Evolutionary conservation across 192 early-diverging fungal genomes (phyloP).

Genomic region (Rhizophagus clarus): DNA sequence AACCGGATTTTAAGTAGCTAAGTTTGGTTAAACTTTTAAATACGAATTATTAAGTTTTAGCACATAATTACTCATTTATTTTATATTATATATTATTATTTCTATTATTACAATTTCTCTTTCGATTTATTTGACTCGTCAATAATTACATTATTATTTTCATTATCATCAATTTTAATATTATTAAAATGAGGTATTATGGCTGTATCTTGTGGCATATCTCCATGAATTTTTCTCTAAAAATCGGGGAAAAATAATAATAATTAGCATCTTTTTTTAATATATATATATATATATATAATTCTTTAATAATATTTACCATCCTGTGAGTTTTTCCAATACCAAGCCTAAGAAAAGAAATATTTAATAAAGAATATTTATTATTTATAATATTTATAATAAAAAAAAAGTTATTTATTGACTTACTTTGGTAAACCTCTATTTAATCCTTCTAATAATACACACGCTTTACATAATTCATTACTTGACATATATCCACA

Average conservation of each 20-base stretch:
- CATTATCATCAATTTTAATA: background rate
- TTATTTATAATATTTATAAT: too few relatives aligned
- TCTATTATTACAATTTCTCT: too few relatives aligned
- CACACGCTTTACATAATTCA: slow-evolving; percentile 91
- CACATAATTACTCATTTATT: too few relatives aligned
- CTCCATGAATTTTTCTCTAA: slow-evolving; percentile 25
- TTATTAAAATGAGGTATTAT: slow-evolving; percentile 6
- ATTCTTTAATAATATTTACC: slow-evolving; percentile 1
- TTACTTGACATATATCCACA: slow-evolving; percentile 97
- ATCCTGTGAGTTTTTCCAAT: slow-evolving; percentile 28
- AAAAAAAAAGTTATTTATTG: background rate
- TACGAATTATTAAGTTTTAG: too few relatives aligned
- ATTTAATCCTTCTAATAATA: slow-evolving; percentile 91
- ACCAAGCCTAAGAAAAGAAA: slow-evolving; percentile 16
- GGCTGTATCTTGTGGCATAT: slow-evolving; percentile 13
- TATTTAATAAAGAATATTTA: background rate
- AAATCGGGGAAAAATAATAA: background rate
- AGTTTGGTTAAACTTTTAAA: too few relatives aligned
- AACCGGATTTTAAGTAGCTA: too few relatives aligned
- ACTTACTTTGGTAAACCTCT: slow-evolving; percentile 73
- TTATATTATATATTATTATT: too few relatives aligned
- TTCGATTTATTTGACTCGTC: background rate
- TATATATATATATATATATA: background rate
- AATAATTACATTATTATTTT: background rate
- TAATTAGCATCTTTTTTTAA: background rate